Percentiles rank a stretch among this genome's conserved stretches.
These are phyloP conservation scores for Ustilago esculenta DNA, from an alignment of 1,284 basidiomycete species.

Conservation along the genomic window DNA sequence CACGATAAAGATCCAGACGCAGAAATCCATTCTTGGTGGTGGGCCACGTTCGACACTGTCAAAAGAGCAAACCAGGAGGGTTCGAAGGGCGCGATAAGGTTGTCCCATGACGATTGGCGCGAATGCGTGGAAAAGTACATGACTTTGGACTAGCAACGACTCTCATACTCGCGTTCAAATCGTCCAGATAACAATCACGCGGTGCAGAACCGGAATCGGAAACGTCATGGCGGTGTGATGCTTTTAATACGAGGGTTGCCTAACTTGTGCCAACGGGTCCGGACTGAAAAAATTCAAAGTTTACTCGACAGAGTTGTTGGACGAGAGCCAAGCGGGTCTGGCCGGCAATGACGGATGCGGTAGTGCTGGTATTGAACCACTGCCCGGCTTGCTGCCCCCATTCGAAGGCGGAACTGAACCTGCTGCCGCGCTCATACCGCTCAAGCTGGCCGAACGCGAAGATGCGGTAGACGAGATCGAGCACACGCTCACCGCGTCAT, in stretches of 20 bases:
- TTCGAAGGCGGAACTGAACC: not conserved
- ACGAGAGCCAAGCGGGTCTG: constrained; percentile 28
- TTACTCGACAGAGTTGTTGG: not conserved
- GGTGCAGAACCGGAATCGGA: no score
- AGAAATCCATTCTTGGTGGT: constrained; percentile 58
- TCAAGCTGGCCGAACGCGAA: constrained; percentile 28
- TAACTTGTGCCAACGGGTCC: no score
- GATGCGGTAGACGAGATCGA: constrained; percentile 25
- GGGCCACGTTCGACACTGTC: constrained; percentile 43
- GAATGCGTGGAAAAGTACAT: constrained; percentile 39
- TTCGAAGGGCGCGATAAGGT: not conserved
- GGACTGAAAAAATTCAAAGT: no score
- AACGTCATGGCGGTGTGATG: constrained; percentile 1
- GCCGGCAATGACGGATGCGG: constrained; percentile 38
- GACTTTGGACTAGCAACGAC: constrained; percentile 25
- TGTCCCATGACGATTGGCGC: constrained; percentile 20
- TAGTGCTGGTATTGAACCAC: not conserved
- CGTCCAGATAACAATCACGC: no score
- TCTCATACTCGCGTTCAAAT: no score
- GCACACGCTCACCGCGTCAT: constrained; percentile 24
- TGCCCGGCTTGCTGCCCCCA: not conserved
- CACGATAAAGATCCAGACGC: constrained; percentile 31
- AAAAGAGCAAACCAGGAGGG: not conserved
- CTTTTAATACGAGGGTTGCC: no score
- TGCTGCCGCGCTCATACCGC: constrained; percentile 9